Conservation (phyloP, 805 yeast species). For the Ogataea allantospora region DNA sequence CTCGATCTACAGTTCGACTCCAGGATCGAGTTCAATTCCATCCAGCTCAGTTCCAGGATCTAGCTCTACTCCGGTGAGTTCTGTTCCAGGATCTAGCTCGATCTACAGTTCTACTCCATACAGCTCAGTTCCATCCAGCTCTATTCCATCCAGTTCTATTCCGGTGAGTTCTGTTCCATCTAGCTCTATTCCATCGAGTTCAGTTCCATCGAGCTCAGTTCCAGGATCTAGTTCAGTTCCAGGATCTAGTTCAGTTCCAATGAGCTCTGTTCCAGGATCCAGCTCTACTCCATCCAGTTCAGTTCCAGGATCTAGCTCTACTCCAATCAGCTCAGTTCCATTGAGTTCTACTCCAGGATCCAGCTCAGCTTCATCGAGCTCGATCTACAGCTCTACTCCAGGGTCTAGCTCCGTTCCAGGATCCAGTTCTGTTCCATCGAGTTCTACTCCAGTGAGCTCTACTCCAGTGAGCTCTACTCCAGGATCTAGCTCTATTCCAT, state of each 20-base stretch:
- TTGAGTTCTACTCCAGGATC: no score
- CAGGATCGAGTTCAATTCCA: neutral
- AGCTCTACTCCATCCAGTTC: neutral
- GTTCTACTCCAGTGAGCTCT: no score
- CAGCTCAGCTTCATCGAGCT: neutral
- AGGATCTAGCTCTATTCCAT: neutral
- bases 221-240: no score
- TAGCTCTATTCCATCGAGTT: no score
- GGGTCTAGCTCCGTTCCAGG: no score
- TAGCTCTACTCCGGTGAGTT: constrained; percentile 1
- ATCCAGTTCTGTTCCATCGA: neutral
- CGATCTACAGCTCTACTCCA: no score
- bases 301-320: neutral
- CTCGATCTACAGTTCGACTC: no score
- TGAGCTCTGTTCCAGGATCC: neutral
- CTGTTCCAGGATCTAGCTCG: no score
- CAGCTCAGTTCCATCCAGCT: no score
- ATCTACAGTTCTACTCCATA: neutral
- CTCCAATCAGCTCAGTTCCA: no score
- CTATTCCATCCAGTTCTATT: neutral
- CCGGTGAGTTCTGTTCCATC: neutral
- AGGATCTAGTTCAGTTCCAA: neutral
- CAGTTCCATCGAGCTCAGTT: no score
- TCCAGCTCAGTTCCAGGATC: neutral
- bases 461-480: no score